Percentiles rank a stretch among this genome's conserved stretches.
phyloP scores from a whole-genome alignment of 768 basidiomycete species.

The Cyathus striatus region DNA sequence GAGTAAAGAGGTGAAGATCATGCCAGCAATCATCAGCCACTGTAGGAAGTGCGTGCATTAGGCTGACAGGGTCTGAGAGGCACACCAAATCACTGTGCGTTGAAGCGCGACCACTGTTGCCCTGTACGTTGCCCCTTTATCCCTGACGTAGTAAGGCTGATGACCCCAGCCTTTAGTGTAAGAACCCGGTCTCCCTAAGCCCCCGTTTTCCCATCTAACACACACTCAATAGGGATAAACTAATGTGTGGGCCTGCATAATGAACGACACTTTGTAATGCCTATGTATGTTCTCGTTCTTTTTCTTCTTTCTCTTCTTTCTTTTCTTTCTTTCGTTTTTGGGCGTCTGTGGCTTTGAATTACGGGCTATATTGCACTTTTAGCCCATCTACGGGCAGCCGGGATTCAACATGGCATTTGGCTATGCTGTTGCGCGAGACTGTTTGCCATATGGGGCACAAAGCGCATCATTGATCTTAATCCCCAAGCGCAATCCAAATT shows the following conservation, averaged over 20 bases:
- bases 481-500: too few relatives aligned
- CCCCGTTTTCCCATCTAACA: background rate
- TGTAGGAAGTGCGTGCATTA: constrained; percentile 66
- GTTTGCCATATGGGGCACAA: too few relatives aligned
- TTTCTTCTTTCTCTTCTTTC: too few relatives aligned
- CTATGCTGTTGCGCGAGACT: too few relatives aligned
- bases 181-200: too few relatives aligned
- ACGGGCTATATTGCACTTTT: too few relatives aligned
- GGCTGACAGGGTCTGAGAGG: constrained; percentile 78
- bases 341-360: too few relatives aligned
- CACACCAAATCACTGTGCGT: constrained; percentile 83
- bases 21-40: constrained; percentile 47
- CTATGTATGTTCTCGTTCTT: constrained; percentile 70
- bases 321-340: too few relatives aligned
- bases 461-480: too few relatives aligned
- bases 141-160: background rate
- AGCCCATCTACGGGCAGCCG: too few relatives aligned
- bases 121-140: constrained; percentile 54
- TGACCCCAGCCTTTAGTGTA: background rate
- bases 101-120: constrained; percentile 91
- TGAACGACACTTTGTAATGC: constrained; percentile 92
- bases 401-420: too few relatives aligned
- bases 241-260: constrained; percentile 96
- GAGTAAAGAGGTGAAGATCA: constrained; percentile 32
- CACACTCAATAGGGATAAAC: constrained; percentile 72